Conservation (phyloP, 2,329 filamentous ascomycete genomes). For the Nothophoma quercina region DNA sequence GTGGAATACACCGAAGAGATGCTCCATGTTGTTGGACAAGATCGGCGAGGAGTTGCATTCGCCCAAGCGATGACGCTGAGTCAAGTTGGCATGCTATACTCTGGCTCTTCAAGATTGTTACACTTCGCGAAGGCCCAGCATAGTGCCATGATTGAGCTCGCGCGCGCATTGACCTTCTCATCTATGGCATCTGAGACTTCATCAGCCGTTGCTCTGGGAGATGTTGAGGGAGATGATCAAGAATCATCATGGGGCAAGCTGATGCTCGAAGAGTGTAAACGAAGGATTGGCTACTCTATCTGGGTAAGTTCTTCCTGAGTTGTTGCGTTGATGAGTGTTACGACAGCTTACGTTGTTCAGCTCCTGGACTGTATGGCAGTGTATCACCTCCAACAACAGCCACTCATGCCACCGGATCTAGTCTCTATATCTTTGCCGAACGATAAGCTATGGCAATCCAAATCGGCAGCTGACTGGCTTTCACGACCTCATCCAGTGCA, state of each 20-base stretch:
- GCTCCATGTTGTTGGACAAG: not conserved
- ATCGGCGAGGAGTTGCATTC: not conserved
- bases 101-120: slow-evolving; percentile 2
- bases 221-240: not conserved
- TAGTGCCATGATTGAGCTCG: slow-evolving; percentile 7
- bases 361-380: slow-evolving; percentile 18
- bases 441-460: slow-evolving; percentile 1
- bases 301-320: slow-evolving; percentile 60
- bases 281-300: slow-evolving; percentile 12
- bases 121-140: slow-evolving; percentile 6
- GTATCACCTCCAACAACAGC: slow-evolving; percentile 13
- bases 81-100: slow-evolving; percentile 19
- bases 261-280: slow-evolving; percentile 6
- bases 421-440: slow-evolving; percentile 2
- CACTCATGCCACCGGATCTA: slow-evolving; percentile 3
- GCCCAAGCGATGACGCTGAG: slow-evolving; percentile 13
- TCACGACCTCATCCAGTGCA: not conserved
- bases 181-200: not conserved
- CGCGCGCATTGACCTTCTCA: not conserved
- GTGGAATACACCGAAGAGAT: not conserved
- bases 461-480: not conserved
- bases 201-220: not conserved
- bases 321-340: slow-evolving; percentile 36
- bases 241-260: not conserved
- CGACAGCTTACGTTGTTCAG: not conserved